phyloP scores from a whole-genome alignment of 495 filamentous ascomycete species.

The Penicillium samsonianum region DNA sequence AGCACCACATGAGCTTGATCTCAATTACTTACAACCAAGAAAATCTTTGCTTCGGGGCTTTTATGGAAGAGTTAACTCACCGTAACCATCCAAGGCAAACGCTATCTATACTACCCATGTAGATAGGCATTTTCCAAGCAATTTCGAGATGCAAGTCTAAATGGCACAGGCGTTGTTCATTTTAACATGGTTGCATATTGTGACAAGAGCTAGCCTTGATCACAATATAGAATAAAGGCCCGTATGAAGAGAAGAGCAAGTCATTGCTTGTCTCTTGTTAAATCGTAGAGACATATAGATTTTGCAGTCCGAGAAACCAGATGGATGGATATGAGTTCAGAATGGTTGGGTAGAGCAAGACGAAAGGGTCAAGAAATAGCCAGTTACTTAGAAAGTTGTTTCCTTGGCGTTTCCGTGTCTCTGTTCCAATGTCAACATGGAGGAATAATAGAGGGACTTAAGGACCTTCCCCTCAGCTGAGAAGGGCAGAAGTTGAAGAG shows the following conservation, averaged over 20 bases:
- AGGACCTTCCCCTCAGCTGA: not conserved
- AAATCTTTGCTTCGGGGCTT: no score
- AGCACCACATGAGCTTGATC: no score
- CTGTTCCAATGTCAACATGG: no score
- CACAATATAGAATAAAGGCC: not conserved
- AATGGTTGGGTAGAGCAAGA: not conserved
- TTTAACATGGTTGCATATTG: not conserved
- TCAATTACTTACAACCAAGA: no score
- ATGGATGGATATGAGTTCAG: not conserved
- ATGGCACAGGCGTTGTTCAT: no score
- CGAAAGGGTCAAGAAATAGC: not conserved
- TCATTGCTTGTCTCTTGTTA: not conserved
- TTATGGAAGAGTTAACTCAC: no score
- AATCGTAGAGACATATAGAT: not conserved
- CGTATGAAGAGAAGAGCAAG: not conserved
- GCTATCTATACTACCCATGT: no score
- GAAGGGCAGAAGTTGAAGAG: no score
- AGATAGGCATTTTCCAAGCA: no score
- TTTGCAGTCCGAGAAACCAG: not conserved
- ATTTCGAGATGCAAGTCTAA: no score
- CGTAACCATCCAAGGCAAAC: no score
- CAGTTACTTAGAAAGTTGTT: not conserved
- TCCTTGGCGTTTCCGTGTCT: no score
- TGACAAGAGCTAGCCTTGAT: not conserved
- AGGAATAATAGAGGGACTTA: not conserved